phyloP scores from a whole-genome alignment of 2,329 filamentous ascomycete genomes.

The Alternaria gansuensis region DNA sequence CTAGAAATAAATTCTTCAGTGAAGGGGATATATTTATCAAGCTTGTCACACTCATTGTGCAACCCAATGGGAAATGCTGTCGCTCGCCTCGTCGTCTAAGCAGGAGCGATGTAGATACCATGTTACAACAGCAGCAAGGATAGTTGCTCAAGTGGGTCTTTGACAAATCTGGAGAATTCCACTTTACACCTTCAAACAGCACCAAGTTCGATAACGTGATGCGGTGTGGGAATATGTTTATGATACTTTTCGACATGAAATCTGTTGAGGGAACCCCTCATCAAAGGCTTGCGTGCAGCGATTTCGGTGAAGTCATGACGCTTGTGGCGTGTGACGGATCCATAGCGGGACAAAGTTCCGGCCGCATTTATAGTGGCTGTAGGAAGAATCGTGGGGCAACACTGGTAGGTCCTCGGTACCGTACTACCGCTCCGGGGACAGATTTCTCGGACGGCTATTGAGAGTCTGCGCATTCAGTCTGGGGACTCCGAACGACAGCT shows the following conservation, averaged over 20 bases:
- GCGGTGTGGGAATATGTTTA: neutral
- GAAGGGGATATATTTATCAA: neutral
- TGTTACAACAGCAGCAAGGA: conserved; percentile 9
- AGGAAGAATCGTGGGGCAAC: conserved; percentile 2
- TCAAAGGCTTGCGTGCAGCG: neutral
- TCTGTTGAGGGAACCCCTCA: neutral
- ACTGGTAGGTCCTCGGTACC: neutral
- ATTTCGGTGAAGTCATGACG: neutral
- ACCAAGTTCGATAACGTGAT: neutral
- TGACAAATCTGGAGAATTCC: neutral
- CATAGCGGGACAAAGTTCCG: neutral
- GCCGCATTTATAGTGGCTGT: neutral
- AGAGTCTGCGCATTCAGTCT: neutral
- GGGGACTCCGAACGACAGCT: neutral
- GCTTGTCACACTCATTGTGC: neutral
- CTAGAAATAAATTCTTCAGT: neutral
- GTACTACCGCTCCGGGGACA: neutral
- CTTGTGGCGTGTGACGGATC: conserved; percentile 1
- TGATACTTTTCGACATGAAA: neutral
- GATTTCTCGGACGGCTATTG: neutral
- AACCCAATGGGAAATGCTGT: conserved; percentile 1
- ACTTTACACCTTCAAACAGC: neutral
- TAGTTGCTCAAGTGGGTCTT: conserved; percentile 9
- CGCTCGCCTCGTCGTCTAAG: conserved; percentile 2
- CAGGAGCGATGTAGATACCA: conserved; percentile 4